Base-by-base conservation (phyloP, 1,139 yeast species). In the Sugiyamaella paludigena region DNA sequence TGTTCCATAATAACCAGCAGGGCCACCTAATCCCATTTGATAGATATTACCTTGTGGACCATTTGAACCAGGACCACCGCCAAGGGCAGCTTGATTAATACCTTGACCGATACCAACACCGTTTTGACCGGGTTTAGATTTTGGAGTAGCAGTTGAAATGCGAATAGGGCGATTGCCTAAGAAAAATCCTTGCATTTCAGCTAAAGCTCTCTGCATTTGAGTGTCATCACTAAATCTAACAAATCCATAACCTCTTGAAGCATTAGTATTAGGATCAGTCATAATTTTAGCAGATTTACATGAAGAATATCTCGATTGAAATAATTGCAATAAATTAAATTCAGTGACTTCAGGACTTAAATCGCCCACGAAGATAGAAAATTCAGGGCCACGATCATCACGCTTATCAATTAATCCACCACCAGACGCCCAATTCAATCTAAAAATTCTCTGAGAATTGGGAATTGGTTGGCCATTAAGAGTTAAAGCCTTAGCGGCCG, bases 231-330 rank as follows among this genome's bases (percentile, higher is more conserved):
- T 72, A 65, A 91, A 88, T 53, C 95, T 77, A n/a, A 89, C 92
- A 68, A 91, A 89, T 1, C 97, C 98, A 69, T 87, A 88, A 36
- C 97, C 95, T 58, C 92, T 80, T 2, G 96, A 84, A 19, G 77
- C 74, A 13, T 85, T 86, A 2, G 94, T 80, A 19, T 77, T 73
- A 2, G 88, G 83, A 64, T 91, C 96, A 4, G 82, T 73, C 92
- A 89, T 88, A 50, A 91, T 87, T 62, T 89, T 83, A 24, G 87
- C 96, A 41, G 91, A 88, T 58, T 86, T 83, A 47, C 91, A 83
- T 33, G 91, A 82, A 7, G 84, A 81, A 66, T 79, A 89, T 51
- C 80, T 77, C 13, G 80, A 71, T 62, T 84, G 88, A 69, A 91
- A 89, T 39, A 80, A 71, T 38, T 84, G 83, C 52, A 80, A 76